These are phyloP conservation scores for Chimonanthus praecox DNA, from an alignment of 164 flowering plant genomes.

Conservation along the genomic window DNA sequence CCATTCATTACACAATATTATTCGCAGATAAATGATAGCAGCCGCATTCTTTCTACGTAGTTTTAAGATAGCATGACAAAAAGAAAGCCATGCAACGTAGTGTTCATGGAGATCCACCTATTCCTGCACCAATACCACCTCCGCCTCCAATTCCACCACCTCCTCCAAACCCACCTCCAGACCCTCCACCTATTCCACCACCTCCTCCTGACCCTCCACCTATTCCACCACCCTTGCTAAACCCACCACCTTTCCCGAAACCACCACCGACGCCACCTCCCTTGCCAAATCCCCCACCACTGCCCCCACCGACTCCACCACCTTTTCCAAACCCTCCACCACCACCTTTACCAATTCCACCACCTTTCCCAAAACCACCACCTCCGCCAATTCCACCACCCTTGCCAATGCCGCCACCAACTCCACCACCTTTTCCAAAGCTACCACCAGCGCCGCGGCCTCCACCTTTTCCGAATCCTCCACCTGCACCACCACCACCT, in stretches of 20 bases:
- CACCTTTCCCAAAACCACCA: not conserved
- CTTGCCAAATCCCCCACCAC: not conserved
- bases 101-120: not conserved
- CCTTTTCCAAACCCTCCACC: not conserved
- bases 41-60: not conserved
- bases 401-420: not conserved
- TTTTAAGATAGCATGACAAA: not conserved
- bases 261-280: constrained; percentile 2
- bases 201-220: not conserved
- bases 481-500: constrained; percentile 2
- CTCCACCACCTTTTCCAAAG: not conserved
- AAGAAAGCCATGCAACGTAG: not conserved
- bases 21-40: too few relatives aligned
- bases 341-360: not conserved
- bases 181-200: constrained; percentile 3
- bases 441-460: not conserved
- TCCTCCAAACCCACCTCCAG: not conserved
- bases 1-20: too few relatives aligned
- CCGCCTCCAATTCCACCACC: constrained; percentile 6
- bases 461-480: not conserved
- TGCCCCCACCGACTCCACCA: constrained; percentile 1
- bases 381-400: constrained; percentile 3
- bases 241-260: not conserved
- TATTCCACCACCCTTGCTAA: constrained; percentile 6
- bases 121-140: not conserved